Percentiles rank a stretch among this genome's conserved stretches.
Conservation (phyloP, 768 basidiomycete genomes). For the Podaxis mareebaensis region DNA sequence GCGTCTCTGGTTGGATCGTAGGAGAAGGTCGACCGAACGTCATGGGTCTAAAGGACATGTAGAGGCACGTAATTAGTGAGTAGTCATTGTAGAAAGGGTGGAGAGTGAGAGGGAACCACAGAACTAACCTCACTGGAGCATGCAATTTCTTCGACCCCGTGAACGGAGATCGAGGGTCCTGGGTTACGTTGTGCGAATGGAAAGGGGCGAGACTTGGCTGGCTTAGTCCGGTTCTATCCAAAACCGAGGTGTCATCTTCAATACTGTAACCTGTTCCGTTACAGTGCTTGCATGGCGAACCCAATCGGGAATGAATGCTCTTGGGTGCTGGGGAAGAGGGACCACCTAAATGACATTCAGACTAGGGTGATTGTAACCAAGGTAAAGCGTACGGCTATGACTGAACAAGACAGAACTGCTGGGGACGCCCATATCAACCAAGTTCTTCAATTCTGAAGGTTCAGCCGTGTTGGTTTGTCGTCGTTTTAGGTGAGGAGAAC, state of each 20-base stretch:
- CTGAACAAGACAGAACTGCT: constrained; percentile 6
- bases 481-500: not conserved
- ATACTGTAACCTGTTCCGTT: constrained; percentile 7
- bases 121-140: constrained; percentile 4
- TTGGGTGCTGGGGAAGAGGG: not conserved
- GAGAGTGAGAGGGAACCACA: too few relatives aligned
- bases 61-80: not conserved
- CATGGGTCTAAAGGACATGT: constrained; percentile 1
- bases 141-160: not conserved
- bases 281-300: constrained; percentile 5
- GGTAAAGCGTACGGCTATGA: not conserved
- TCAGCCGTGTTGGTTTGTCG: not conserved
- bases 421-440: not conserved
- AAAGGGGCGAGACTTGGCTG: constrained; percentile 7
- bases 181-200: not conserved
- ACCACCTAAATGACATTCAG: not conserved
- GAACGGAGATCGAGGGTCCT: constrained; percentile 14
- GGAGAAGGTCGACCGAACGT: constrained; percentile 23
- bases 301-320: not conserved
- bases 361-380: not conserved
- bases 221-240: constrained; percentile 1
- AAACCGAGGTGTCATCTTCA: constrained; percentile 2
- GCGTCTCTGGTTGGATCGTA: not conserved
- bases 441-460: not conserved
- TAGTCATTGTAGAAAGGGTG: not conserved